Percentiles rank a stretch among this genome's conserved stretches.
These are phyloP conservation scores for Chlorella sp. DNA, from an alignment of 139 green algal species.

Conservation along the genomic window DNA sequence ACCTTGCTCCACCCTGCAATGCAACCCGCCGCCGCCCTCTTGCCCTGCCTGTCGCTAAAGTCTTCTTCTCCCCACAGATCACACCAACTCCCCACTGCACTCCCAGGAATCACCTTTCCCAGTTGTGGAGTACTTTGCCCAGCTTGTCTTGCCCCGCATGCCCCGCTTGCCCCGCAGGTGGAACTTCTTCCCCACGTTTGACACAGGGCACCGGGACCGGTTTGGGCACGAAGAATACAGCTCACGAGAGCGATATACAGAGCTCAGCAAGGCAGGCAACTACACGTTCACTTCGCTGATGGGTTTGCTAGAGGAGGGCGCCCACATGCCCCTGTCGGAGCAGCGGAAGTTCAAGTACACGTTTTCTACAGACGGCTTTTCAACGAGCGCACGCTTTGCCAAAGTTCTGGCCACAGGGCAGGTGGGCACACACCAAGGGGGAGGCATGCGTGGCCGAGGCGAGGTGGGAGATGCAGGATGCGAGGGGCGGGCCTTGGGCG, in stretches of 20 bases:
- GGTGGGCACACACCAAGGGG: not conserved
- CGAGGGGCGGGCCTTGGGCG: not conserved
- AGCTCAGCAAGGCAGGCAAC: not conserved
- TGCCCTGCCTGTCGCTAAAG: too few species aligned
- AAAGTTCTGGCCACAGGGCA: constrained; percentile 11
- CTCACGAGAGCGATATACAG: not conserved
- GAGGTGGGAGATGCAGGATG: not conserved
- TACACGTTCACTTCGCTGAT: not conserved
- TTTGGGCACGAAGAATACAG: not conserved
- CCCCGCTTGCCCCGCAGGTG: too few species aligned
- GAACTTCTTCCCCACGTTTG: too few species aligned
- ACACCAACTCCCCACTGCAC: too few species aligned
- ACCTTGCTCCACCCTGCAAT: too few species aligned
- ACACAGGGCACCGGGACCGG: not conserved
- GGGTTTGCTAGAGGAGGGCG: not conserved
- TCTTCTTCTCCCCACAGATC: too few species aligned
- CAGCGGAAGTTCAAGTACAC: constrained; percentile 10
- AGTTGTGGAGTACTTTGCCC: too few species aligned
- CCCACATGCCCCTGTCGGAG: not conserved
- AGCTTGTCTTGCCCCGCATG: too few species aligned
- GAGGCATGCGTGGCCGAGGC: not conserved
- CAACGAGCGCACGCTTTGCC: not conserved
- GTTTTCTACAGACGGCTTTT: not conserved
- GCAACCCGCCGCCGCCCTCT: too few species aligned
- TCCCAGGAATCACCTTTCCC: too few species aligned